Base-by-base conservation (phyloP, 176 grass and related monocot genomes). In the Zoysia japonica region DNA sequence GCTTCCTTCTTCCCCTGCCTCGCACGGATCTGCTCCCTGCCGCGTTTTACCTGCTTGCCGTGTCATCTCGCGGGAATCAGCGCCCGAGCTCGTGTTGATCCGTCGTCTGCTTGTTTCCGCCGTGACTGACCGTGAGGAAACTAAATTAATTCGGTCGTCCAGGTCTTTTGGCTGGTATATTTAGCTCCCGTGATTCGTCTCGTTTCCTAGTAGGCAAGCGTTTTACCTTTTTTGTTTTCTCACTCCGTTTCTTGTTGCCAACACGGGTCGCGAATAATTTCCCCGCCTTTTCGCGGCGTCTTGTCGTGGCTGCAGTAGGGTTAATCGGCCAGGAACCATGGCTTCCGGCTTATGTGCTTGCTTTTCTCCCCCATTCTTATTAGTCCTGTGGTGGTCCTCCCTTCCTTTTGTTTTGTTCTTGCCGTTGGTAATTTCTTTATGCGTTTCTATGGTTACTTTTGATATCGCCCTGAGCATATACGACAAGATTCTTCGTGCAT, bases 21-120 rank as follows among this genome's bases (percentile, higher is more conserved):
- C 42, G 15, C 2, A 15, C 57, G 78, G 87, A 89, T 89, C 87
- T 89, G 77, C 2, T 59, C 2, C 59, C 65, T 1, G 36, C 72
- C 40, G 11, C 5, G 48, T 43, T 15, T 17, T 17, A 16, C 1
- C 16, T 17, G 13, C 17, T 1, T 40, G 44, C 6, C 73, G 72
- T 9, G 3, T 7, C 79, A 67, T 8, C 11, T 7, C n/a, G 9
- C 7, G 8, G 39, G 14, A n/a, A 78, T 78, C 53, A 16, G 20
- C 67, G 40, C 55, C 2, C 1, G 1, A 0, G 7, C 2, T 37
- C 14, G 7, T 54, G 41, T 76, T 44, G 40, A 41, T 59, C 37
- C 1, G n/a, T 55, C 36, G 28, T 37, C 28, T 57, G 41, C 5
- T 1, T 41, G 45, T 43, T 48, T 4, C 28, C 28, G 28, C 28